Percentiles rank a stretch among this genome's conserved stretches.
These are phyloP conservation scores for Tolypocladium sp. DNA, from an alignment of 2,329 filamentous ascomycete species.

Conservation along the genomic window DNA sequence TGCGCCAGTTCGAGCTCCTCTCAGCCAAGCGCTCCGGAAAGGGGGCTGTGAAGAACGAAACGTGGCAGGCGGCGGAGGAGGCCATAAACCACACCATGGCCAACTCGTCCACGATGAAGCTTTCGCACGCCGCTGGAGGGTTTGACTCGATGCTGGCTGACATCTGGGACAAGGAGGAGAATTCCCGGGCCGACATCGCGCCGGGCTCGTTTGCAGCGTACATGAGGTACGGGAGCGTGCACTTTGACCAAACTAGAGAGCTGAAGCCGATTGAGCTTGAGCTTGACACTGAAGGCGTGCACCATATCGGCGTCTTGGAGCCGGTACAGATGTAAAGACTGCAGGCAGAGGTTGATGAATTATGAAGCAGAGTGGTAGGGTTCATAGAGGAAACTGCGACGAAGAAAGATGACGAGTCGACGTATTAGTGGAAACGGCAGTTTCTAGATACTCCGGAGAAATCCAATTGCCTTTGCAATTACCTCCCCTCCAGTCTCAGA, in stretches of 20 bases:
- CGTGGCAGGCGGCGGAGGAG: conserved; percentile 12
- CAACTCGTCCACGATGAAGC: conserved; percentile 21
- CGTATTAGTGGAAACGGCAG: no score
- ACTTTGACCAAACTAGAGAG: conserved; percentile 23
- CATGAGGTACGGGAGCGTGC: conserved; percentile 22
- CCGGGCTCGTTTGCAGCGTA: conserved; percentile 25
- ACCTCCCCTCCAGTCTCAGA: no score
- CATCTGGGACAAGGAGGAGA: conserved; percentile 20
- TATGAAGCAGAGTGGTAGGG: not conserved
- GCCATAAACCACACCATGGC: conserved; percentile 20
- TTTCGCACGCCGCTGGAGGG: conserved; percentile 20
- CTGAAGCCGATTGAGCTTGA: not conserved
- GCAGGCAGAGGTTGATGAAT: not conserved
- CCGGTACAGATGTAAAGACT: not conserved
- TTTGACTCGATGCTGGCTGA: conserved; percentile 14
- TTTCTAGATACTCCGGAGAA: no score
- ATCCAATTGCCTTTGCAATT: no score
- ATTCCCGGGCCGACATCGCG: conserved; percentile 18
- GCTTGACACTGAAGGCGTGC: not conserved
- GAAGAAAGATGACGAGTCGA: no score
- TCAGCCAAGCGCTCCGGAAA: conserved; percentile 10
- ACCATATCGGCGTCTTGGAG: not conserved
- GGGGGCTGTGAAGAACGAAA: conserved; percentile 5
- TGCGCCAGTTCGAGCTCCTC: conserved; percentile 12
- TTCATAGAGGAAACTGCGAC: not conserved